Conservation (phyloP, 129 eudicot genomes). For the Solidago caesia region DNA sequence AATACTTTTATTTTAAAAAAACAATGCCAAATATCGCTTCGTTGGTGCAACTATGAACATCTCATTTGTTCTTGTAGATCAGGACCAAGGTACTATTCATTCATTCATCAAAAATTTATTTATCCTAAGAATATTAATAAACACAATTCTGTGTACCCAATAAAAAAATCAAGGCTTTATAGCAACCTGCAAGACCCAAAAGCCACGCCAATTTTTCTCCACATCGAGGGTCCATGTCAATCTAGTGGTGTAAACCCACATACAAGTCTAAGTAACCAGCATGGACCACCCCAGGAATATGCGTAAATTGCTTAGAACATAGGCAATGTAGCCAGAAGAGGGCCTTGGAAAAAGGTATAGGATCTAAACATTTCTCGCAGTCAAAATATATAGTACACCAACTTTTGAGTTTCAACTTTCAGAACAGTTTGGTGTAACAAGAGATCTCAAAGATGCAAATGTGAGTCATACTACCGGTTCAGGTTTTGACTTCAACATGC, state of each 20-base stretch:
- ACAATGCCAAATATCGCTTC: neutral
- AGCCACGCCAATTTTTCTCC: neutral
- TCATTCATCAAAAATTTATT: neutral
- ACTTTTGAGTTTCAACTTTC: neutral
- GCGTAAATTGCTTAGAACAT: neutral
- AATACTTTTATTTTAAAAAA: too few species aligned
- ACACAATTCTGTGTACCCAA: neutral
- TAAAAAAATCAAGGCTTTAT: neutral
- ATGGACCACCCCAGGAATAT: neutral
- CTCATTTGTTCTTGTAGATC: neutral
- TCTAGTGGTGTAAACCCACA: neutral
- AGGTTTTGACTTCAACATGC: neutral
- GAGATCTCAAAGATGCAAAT: neutral
- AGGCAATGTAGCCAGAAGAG: neutral
- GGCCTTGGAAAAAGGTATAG: neutral
- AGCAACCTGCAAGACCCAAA: neutral
- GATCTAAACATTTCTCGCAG: neutral
- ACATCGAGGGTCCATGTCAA: neutral
- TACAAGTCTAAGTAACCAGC: neutral
- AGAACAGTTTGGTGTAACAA: conserved; percentile 6
- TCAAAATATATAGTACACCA: neutral
- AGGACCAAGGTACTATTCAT: neutral
- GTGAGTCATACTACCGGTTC: neutral
- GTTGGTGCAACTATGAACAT: neutral
- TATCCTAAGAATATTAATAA: neutral